Evolutionary conservation across 2,329 filamentous ascomycete species (phyloP), one percentile per base, ranked within the genome.

Genomic region (Simplicillium sp.): DNA sequence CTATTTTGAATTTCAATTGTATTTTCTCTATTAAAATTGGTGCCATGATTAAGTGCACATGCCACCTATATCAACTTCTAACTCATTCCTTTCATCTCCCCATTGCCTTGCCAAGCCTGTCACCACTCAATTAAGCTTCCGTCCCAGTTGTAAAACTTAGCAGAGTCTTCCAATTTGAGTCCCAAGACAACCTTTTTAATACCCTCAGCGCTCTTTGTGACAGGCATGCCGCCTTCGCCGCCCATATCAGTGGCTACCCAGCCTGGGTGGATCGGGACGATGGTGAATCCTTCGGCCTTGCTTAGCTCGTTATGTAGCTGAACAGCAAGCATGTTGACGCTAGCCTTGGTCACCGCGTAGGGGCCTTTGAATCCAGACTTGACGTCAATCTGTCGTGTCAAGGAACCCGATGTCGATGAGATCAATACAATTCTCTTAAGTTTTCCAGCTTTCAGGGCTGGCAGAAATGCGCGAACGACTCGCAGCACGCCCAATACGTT

Each of bases 221-320:
- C 29, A 5, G 42, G 31, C 34, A 44, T 35, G 29, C 38, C 42
- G 7, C 42, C 42, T 7, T 40, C 42, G 34, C 29, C 34, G 35
- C 42, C 42, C 38, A 36, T 44, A 38, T 40, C 38, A 11, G 38
- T 44, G 2, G 38, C 8, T 11, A 37, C 42, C 31, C 38, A 38
- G 17, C 42, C 42, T 13, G 42, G 38, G 14, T 40, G 38, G 31
- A 44, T 32, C 20, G 42, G 38, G 3, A 44, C 38, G 11, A 44
- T 38, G 15, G 42, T 44, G 42, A 44, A 44, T 17, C 42, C 42
- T 17, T 40, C 38, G 7, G 34, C 29, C 13, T 18, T 31, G 35
- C 39, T 37, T 29, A 44, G 35, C 35, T 44, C 42, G 11, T 44
- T 40, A 31, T 44, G 42, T 15, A 44, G 42, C 42, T 40, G 42